Evolutionary conservation across 352 stramenopile genomes (phyloP).

Genomic region (Pythium coloratum): DNA sequence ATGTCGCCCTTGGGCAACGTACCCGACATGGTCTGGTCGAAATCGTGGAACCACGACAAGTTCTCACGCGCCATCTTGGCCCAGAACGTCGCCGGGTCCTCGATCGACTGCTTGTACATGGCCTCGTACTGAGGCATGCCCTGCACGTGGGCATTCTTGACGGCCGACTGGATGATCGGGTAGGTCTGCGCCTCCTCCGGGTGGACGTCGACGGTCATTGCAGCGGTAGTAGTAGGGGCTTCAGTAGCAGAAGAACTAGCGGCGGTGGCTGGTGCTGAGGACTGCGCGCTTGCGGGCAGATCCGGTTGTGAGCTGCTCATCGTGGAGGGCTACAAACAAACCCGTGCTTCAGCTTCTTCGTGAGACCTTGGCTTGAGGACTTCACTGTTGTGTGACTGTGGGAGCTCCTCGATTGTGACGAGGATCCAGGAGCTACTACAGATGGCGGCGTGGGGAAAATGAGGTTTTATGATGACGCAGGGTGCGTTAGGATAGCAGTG

Average conservation of each 20-base stretch:
- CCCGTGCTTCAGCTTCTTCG: neutral
- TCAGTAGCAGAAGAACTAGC: too few species aligned
- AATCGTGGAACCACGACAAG: conserved; percentile 94
- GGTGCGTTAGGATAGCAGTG: neutral
- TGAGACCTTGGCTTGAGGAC: too few species aligned
- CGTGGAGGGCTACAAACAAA: conserved; percentile 3
- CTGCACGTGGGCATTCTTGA: conserved; percentile 66
- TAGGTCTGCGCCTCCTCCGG: conserved; percentile 18
- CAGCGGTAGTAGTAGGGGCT: neutral
- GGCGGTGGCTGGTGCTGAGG: neutral
- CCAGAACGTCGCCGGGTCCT: conserved; percentile 93
- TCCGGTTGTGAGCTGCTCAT: conserved; percentile 25
- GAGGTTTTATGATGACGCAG: conserved; percentile 27
- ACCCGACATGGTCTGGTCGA: conserved; percentile 87
- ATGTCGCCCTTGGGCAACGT: conserved; percentile 91
- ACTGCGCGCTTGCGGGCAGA: conserved; percentile 12
- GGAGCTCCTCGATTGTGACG: neutral
- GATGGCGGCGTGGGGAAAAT: neutral
- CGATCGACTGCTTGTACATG: conserved; percentile 87
- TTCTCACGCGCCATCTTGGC: conserved; percentile 82
- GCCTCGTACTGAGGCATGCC: conserved; percentile 76
- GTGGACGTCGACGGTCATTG: conserved; percentile 24
- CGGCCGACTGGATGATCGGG: conserved; percentile 43
- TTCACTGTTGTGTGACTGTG: neutral
- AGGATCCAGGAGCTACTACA: neutral